Base-by-base conservation (phyloP, 352 stramenopile genomes). In the Phytophthora syringae region DNA sequence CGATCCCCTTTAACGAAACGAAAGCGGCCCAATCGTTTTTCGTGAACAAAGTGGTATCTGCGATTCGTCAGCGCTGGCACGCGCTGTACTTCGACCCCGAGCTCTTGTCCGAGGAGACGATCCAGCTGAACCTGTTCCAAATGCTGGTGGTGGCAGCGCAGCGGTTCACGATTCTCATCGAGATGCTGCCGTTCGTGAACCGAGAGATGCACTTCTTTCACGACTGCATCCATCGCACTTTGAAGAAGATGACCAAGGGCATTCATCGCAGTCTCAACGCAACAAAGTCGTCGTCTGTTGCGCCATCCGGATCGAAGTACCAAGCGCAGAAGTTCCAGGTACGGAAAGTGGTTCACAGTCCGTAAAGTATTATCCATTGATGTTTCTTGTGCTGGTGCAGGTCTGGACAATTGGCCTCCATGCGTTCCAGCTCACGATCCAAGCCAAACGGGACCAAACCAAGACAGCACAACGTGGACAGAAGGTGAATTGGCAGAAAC, bases 11-110 rank as follows among this genome's bases (percentile, higher is more conserved):
- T 0, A 77, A 90, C 58, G 84, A 90, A 30, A 79, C 75, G 6
- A 89, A 89, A 43, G 55, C 67, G 2, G 56, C 80, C 9, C 60
- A 73, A 2, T 25, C 59, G n/a, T 79, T 89, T 43, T 87, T 93
- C 32, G 80, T 91, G 5, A 78, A 64, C 58, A 91, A 90, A 58
- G 75, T 88, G 32, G 61, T 93, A 6, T 79, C 82, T 27, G 70
- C 84, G 5, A 71, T 90, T 48, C 77, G 79, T 15, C 84, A 91
- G 64, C 79, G 84, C 20, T 93, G 82, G 80, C 84, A 93, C 37
- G 60, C 78, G 34, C 55, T 93, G 21, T 89, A 84, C 55, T 90
- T 92, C 39, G 82, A 91, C 47, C 24, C 73, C 1, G 55, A 54
- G 0, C 42, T 88, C 20, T 68, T 90, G 0, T 57, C 64, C 7